Percentiles rank a stretch among this genome's conserved stretches.
Conservation (phyloP, 176 grass and related monocot genomes). For the Hyparrhenia diplandra region DNA sequence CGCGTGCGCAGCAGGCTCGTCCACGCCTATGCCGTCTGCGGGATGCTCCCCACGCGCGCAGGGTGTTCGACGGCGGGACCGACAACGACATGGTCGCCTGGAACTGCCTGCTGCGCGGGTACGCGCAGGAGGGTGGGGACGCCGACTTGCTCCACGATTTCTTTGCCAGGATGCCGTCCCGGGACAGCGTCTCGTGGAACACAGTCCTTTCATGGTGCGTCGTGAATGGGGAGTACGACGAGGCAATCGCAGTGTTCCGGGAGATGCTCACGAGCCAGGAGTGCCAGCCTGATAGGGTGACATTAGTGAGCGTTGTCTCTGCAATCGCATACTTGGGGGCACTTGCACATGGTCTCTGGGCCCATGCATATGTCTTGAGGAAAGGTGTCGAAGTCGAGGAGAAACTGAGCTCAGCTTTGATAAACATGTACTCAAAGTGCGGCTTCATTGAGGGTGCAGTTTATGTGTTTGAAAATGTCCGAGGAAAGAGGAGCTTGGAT, state of each 20-base stretch:
- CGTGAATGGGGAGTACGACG: conserved; percentile 31
- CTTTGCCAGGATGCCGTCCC: conserved; percentile 41
- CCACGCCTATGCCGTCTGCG: conserved; percentile 39
- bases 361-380: conserved; percentile 44
- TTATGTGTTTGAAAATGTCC: conserved; percentile 39
- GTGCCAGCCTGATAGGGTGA: conserved; percentile 51
- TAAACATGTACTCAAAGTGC: conserved; percentile 63
- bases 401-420: conserved; percentile 50
- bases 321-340: conserved; percentile 46
- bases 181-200: conserved; percentile 64
- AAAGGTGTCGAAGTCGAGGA: conserved; percentile 42
- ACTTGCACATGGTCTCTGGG: conserved; percentile 47
- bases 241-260: conserved; percentile 40
- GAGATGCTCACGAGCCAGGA: conserved; percentile 37
- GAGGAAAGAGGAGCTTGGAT: conserved; percentile 32
- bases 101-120: conserved; percentile 59
- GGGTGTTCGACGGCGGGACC: conserved; percentile 51
- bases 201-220: conserved; percentile 47
- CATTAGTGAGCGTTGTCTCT: conserved; percentile 51
- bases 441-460: conserved; percentile 58
- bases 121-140: conserved; percentile 32
- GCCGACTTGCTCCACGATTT: conserved; percentile 32
- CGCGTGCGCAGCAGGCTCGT: conserved; percentile 49
- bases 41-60: conserved; percentile 36
- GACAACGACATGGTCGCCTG: conserved; percentile 41